A percentile compares a stretch with the other conserved stretches of the same genome.
These are phyloP conservation scores for Onygenales sp. DNA, from an alignment of 2,329 filamentous ascomycete species.

Conservation along the genomic window DNA sequence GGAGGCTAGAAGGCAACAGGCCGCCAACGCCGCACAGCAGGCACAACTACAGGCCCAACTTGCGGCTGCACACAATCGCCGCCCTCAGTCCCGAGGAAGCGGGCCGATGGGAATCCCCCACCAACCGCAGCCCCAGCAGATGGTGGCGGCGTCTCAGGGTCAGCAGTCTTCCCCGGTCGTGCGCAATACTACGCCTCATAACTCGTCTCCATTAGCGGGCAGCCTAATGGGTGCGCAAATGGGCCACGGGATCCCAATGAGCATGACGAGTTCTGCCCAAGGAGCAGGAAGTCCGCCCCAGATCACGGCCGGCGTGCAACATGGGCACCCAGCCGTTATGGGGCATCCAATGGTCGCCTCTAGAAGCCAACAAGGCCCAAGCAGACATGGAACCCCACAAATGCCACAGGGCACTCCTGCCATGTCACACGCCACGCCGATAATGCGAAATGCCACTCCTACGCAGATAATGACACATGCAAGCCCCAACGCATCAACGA, in stretches of 20 bases:
- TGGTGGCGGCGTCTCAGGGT: conserved; percentile 26
- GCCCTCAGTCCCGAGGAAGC: conserved; percentile 39
- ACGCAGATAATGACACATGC: conserved; percentile 37
- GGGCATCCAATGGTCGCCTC: conserved; percentile 36
- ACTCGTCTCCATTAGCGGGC: conserved; percentile 36
- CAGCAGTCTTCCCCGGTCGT: conserved; percentile 39
- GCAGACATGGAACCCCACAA: conserved; percentile 39
- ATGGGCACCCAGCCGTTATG: conserved; percentile 37
- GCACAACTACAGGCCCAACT: conserved; percentile 31
- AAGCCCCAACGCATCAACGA: conserved; percentile 34
- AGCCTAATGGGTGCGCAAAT: conserved; percentile 29
- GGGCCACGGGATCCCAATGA: conserved; percentile 32
- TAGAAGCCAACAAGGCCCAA: conserved; percentile 37
- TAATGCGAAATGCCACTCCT: conserved; percentile 39
- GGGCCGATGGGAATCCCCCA: conserved; percentile 19
- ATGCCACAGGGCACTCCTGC: conserved; percentile 38
- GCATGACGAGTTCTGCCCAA: conserved; percentile 34
- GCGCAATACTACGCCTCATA: conserved; percentile 38
- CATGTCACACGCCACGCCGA: conserved; percentile 38
- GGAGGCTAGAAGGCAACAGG: conserved; percentile 28
- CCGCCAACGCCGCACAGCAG: conserved; percentile 39
- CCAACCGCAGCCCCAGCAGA: conserved; percentile 23
- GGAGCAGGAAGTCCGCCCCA: conserved; percentile 37
- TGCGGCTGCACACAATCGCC: conserved; percentile 40
- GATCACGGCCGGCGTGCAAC: conserved; percentile 37